Percentiles rank a stretch among this genome's conserved stretches.
These are phyloP conservation scores for Hyphopichia khmerensis DNA, from an alignment of 1,139 yeast species.

Conservation along the genomic window DNA sequence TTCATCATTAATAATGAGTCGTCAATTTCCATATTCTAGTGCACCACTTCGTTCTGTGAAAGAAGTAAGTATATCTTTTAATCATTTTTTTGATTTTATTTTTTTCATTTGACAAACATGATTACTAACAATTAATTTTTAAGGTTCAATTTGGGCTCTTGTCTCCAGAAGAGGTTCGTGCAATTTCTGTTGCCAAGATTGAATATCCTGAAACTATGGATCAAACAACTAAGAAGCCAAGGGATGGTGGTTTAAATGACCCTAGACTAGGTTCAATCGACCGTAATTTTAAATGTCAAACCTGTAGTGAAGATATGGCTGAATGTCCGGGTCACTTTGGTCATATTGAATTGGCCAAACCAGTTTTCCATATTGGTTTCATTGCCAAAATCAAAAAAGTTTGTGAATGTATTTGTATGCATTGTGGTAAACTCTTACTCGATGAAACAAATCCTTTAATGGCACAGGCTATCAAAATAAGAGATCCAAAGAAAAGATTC, in stretches of 20 bases:
- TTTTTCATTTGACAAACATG: constrained; percentile 23
- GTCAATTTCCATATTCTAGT: constrained; percentile 87
- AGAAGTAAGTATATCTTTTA: constrained; percentile 56
- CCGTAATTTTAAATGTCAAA: constrained; percentile 95
- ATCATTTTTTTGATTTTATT: constrained; percentile 62
- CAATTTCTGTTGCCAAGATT: constrained; percentile 94
- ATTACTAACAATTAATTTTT: constrained; percentile 6
- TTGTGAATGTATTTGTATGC: constrained; percentile 96
- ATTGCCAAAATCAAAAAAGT: constrained; percentile 91
- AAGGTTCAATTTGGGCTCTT: constrained; percentile 95
- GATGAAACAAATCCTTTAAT: constrained; percentile 86
- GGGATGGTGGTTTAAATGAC: constrained; percentile 96
- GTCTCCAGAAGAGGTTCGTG: constrained; percentile 96
- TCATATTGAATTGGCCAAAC: constrained; percentile 96
- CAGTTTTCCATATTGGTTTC: constrained; percentile 96
- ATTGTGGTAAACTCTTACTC: constrained; percentile 89
- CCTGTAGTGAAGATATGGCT: constrained; percentile 98
- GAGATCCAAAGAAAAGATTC: constrained; percentile 93
- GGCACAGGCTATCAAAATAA: constrained; percentile 85
- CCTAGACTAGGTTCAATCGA: constrained; percentile 97
- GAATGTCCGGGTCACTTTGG: constrained; percentile 99
- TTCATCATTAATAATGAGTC: constrained; percentile 33
- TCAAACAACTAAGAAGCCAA: constrained; percentile 89
- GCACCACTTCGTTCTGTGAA: constrained; percentile 96
- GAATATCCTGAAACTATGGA: constrained; percentile 99